A percentile compares a stretch with the other conserved stretches of the same genome.
Evolutionary conservation across 495 filamentous ascomycete genomes (phyloP).

Genomic region (Penicillium psychrofluorescens): DNA sequence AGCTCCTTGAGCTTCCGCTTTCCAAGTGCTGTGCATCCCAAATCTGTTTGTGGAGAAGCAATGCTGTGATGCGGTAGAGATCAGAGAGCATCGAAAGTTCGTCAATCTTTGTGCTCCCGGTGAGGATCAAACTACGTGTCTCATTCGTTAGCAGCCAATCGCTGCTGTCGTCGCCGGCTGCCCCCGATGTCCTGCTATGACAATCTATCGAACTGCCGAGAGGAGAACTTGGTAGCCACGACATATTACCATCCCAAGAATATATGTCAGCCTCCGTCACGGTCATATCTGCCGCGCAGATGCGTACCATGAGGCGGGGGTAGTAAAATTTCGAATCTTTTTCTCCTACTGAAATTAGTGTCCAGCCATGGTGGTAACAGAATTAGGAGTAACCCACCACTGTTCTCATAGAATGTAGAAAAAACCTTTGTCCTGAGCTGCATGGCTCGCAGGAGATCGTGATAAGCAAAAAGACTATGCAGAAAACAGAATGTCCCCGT

Average conservation of each 20-base stretch:
- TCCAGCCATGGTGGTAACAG: too few species aligned
- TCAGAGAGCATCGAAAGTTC: background rate
- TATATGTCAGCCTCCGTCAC: constrained; percentile 1
- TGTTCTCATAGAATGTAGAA: background rate
- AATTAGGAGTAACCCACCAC: too few species aligned
- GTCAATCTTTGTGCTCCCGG: too few species aligned
- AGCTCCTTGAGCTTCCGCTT: too few species aligned
- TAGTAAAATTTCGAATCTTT: background rate
- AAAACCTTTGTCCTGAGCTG: background rate
- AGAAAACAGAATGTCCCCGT: background rate
- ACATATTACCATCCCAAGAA: constrained; percentile 1
- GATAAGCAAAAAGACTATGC: constrained; percentile 1
- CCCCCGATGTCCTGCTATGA: too few species aligned
- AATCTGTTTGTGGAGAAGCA: too few species aligned
- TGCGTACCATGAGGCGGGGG: constrained; percentile 1
- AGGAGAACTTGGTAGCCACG: constrained; percentile 3
- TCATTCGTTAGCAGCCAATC: too few species aligned
- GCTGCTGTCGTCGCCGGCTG: too few species aligned
- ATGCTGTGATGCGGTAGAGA: background rate
- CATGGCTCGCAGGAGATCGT: constrained; percentile 2
- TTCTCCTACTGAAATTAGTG: too few species aligned
- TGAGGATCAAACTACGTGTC: too few species aligned
- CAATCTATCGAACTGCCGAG: background rate
- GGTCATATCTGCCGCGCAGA: background rate
- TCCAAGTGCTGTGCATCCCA: too few species aligned